Percentiles rank a stretch among this genome's conserved stretches.
Evolutionary conservation across 306 rosid genomes (phyloP).

Genomic region (Luffa acutangula): DNA sequence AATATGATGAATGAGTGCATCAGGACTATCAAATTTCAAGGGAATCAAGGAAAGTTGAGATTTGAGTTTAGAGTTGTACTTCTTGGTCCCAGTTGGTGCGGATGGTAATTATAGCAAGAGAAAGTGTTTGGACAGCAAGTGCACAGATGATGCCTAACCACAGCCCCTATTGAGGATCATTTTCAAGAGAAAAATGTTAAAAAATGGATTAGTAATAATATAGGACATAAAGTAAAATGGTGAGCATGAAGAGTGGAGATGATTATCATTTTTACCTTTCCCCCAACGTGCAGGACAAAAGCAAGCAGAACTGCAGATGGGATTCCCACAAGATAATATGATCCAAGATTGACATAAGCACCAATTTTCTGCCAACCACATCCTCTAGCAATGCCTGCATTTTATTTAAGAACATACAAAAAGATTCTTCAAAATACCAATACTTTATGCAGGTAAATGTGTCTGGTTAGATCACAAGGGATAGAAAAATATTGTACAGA

Average conservation of each 20-base stretch:
- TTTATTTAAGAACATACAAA: background rate
- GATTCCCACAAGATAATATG: conserved; percentile 64
- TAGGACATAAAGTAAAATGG: background rate
- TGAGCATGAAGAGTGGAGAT: background rate
- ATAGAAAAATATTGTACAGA: background rate
- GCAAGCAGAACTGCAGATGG: conserved; percentile 48
- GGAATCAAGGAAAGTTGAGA: background rate
- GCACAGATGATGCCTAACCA: conserved; percentile 72
- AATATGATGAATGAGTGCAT: background rate
- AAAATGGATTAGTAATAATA: background rate
- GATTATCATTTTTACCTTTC: conserved; percentile 36
- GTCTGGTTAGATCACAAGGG: background rate
- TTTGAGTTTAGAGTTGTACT: conserved; percentile 17
- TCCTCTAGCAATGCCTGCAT: conserved; percentile 62
- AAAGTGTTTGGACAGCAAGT: conserved; percentile 40
- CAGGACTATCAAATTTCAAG: background rate
- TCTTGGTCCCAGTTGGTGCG: conserved; percentile 58
- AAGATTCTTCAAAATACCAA: background rate
- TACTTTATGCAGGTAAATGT: background rate
- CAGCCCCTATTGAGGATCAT: conserved; percentile 32
- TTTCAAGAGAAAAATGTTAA: background rate
- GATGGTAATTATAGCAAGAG: conserved; percentile 31
- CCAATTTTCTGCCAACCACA: conserved; percentile 82
- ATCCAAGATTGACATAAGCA: conserved; percentile 57
- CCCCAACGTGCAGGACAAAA: conserved; percentile 46